Evolutionary conservation across 2,329 filamentous ascomycete genomes (phyloP).

Genomic region (Juglanconis sp.): DNA sequence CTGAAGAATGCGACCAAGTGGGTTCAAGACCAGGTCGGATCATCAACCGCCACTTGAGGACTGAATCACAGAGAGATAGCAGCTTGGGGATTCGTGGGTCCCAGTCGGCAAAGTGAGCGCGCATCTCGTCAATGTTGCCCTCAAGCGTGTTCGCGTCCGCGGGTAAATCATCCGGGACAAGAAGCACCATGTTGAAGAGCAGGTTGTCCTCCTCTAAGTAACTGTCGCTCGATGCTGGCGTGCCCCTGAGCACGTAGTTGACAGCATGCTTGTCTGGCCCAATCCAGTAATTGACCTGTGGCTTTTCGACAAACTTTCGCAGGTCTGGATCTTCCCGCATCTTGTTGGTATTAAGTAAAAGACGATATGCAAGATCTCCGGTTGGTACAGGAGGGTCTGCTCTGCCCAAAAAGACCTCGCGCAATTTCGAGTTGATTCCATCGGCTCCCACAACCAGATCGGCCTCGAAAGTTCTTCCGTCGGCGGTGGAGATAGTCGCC

Average conservation of each 20-base stretch:
- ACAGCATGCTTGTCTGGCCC: conserved; percentile 51
- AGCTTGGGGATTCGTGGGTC: conserved; percentile 56
- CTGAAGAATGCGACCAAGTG: conserved; percentile 53
- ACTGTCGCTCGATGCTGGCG: background rate
- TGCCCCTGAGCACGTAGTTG: conserved; percentile 45
- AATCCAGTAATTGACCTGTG: conserved; percentile 51
- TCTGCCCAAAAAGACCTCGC: conserved; percentile 41
- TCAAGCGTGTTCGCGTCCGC: conserved; percentile 39
- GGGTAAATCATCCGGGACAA: conserved; percentile 49
- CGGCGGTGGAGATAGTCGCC: conserved; percentile 36
- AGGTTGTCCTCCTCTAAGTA: conserved; percentile 28
- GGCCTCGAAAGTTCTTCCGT: conserved; percentile 33
- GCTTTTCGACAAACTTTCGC: conserved; percentile 40
- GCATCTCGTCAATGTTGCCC: conserved; percentile 47
- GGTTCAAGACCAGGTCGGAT: conserved; percentile 50
- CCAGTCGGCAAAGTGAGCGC: conserved; percentile 52
- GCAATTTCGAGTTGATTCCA: conserved; percentile 42
- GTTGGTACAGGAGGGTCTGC: conserved; percentile 46
- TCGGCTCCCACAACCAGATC: conserved; percentile 48
- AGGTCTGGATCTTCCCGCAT: conserved; percentile 46
- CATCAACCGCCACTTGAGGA: conserved; percentile 60
- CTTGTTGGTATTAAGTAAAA: conserved; percentile 41
- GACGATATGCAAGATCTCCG: conserved; percentile 48
- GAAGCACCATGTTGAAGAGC: conserved; percentile 48
- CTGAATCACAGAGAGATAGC: conserved; percentile 52